Evolutionary conservation across 2,329 filamentous ascomycete genomes (phyloP).

Genomic region (Trichoderma breve): DNA sequence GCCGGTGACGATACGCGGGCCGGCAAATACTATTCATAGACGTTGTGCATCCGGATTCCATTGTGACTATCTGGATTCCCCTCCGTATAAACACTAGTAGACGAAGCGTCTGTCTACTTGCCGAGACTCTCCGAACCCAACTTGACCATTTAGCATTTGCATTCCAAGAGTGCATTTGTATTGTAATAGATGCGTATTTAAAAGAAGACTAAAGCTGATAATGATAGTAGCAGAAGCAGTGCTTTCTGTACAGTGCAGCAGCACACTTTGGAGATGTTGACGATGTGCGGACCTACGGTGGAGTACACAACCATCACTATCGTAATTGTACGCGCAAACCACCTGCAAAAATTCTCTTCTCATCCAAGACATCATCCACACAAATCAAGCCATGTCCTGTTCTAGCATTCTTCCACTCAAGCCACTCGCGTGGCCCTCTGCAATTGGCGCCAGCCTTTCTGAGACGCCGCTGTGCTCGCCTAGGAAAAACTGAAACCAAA

Average conservation of each 20-base stretch:
- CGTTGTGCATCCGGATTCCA: background rate
- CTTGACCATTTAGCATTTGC: background rate
- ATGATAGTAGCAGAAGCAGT: background rate
- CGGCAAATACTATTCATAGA: background rate
- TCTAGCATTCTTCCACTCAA: background rate
- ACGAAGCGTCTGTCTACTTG: background rate
- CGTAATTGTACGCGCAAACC: background rate
- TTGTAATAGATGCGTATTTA: background rate
- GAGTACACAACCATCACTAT: background rate
- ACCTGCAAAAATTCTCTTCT: background rate
- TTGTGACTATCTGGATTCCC: background rate
- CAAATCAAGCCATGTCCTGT: constrained; percentile 1
- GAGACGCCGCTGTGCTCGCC: constrained; percentile 3
- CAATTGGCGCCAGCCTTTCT: constrained; percentile 13
- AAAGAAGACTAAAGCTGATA: background rate
- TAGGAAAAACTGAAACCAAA: constrained; percentile 12
- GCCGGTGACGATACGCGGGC: constrained; percentile 9
- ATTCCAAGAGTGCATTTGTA: background rate
- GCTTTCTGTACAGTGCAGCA: background rate
- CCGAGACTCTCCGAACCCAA: background rate
- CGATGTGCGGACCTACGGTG: background rate
- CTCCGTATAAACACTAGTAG: background rate
- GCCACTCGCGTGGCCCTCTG: constrained; percentile 14
- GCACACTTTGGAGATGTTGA: too few relatives aligned
- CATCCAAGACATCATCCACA: background rate